Percentiles rank a stretch among this genome's conserved stretches.
phyloP scores from a whole-genome alignment of 2,329 filamentous ascomycete genomes.

The Xylaria multiplex region DNA sequence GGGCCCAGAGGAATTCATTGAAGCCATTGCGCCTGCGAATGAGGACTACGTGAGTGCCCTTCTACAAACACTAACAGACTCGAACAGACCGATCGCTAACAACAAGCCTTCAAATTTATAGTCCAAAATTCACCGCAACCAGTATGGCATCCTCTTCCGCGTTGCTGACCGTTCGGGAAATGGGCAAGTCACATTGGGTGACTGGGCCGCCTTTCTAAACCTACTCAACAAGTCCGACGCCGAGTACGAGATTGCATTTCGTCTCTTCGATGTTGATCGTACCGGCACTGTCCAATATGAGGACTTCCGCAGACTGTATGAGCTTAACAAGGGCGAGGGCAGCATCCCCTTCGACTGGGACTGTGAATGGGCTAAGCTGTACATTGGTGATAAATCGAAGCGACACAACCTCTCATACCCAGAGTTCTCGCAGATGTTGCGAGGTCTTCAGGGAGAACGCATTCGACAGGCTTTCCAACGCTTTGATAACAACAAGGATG shows the following conservation, averaged over 20 bases:
- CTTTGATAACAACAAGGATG: constrained; percentile 91
- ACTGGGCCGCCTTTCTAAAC: constrained; percentile 96
- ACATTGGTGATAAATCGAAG: constrained; percentile 87
- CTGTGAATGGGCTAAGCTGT: constrained; percentile 94
- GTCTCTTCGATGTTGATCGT: constrained; percentile 88
- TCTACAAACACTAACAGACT: not conserved
- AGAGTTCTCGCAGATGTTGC: constrained; percentile 98
- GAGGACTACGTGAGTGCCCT: constrained; percentile 86
- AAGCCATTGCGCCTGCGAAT: constrained; percentile 84
- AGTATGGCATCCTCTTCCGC: constrained; percentile 92
- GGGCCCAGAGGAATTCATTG: constrained; percentile 85
- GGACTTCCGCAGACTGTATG: constrained; percentile 84
- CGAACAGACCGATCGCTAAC: constrained; percentile 10
- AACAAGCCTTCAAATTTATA: constrained; percentile 52
- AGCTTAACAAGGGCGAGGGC: constrained; percentile 84
- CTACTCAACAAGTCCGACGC: constrained; percentile 93
- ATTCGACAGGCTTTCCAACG: constrained; percentile 94
- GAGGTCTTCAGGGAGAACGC: constrained; percentile 93
- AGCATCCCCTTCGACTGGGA: constrained; percentile 97
- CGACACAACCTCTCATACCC: constrained; percentile 93
- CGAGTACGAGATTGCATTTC: constrained; percentile 98
- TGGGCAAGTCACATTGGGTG: constrained; percentile 79
- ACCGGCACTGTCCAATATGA: constrained; percentile 90
- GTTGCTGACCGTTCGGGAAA: constrained; percentile 83
- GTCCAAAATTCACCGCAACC: constrained; percentile 97